Evolutionary conservation across 805 yeast species (phyloP), one percentile per base, ranked within the genome.

Genomic region (Wickerhamiella alocasiicola): DNA sequence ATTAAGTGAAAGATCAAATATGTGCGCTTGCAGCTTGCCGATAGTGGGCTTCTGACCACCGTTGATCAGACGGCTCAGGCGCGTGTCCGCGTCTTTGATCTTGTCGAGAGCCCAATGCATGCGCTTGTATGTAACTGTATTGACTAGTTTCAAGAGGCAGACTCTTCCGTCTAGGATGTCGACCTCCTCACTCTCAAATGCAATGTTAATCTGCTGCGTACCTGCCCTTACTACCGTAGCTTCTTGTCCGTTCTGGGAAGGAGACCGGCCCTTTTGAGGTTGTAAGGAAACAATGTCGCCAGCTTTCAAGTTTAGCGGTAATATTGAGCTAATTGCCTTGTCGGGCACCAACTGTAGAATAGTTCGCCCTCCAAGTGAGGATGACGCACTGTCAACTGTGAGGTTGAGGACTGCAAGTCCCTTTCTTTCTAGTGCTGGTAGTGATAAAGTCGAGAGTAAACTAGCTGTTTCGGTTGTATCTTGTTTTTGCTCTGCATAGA

Each of bases 321-420:
- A 53, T 26, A 17, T 28, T 4, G 61, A 62, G 19, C 53, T 56
- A 40, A 46, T 51, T 9, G 61, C 70, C 0, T 77, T 63, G 46
- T 81, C 88, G 21, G 65, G 61, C 13, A 51, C 64, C 39, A 88
- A 58, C 47, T 83, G 94, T 11, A 83, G 50, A 4, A 78, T 63
- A 1, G 75, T 64, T 44, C 76, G 72, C 2, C 95, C 95, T 12
- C 83, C 93, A 7, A 83, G 61, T 0, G 94, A 94, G 0, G 87
- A 79, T 42, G 79, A 65, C 2, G 81, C 59, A 42, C 74, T 73
- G n/a, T 68, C 67, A 11, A 79, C 61, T 0, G 62, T 55, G 36
- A 88, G 62, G 56, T 85, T 81, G 36, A 76, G 56, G 4, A 83
- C 64, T 0, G 96, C 96, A 19, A 81, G 62, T 0, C 95, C 96